Evolutionary conservation across 2,329 filamentous ascomycete species (phyloP).

Genomic region (Cercospora sojina): DNA sequence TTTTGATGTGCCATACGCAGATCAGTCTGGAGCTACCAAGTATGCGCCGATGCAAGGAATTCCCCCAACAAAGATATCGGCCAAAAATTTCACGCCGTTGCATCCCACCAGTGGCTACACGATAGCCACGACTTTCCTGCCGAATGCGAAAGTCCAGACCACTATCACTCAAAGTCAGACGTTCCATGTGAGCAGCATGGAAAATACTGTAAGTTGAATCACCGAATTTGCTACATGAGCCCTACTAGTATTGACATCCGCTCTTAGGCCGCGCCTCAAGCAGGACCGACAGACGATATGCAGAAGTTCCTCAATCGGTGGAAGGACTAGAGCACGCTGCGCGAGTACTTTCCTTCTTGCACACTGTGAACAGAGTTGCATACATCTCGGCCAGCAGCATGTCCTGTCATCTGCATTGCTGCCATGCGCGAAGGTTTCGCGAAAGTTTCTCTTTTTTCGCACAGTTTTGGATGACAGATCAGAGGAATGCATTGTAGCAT

Average conservation of each 20-base stretch:
- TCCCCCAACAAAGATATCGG: slow-evolving; percentile 60
- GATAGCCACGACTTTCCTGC: slow-evolving; percentile 54
- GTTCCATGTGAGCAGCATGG: slow-evolving; percentile 52
- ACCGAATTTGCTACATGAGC: background rate
- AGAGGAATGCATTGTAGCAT: background rate
- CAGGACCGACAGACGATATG: slow-evolving; percentile 55
- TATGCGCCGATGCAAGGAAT: slow-evolving; percentile 62
- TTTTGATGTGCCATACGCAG: slow-evolving; percentile 51
- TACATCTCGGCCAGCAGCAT: background rate
- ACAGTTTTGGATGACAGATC: background rate
- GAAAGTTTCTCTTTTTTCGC: background rate
- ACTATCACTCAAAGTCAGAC: slow-evolving; percentile 56
- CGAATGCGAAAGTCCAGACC: slow-evolving; percentile 46
- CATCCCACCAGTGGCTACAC: slow-evolving; percentile 57
- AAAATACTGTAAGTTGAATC: slow-evolving; percentile 57
- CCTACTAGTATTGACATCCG: slow-evolving; percentile 6
- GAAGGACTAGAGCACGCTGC: slow-evolving; percentile 51
- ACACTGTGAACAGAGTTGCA: background rate
- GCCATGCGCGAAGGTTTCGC: background rate
- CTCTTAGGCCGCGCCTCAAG: slow-evolving; percentile 54
- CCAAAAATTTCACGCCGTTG: slow-evolving; percentile 50
- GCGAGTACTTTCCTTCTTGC: background rate
- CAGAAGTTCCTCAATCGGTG: slow-evolving; percentile 58
- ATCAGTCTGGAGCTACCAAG: slow-evolving; percentile 58
- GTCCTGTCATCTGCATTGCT: background rate